phyloP scores from a whole-genome alignment of 2,329 filamentous ascomycete genomes.

The Colletotrichum coccodes region DNA sequence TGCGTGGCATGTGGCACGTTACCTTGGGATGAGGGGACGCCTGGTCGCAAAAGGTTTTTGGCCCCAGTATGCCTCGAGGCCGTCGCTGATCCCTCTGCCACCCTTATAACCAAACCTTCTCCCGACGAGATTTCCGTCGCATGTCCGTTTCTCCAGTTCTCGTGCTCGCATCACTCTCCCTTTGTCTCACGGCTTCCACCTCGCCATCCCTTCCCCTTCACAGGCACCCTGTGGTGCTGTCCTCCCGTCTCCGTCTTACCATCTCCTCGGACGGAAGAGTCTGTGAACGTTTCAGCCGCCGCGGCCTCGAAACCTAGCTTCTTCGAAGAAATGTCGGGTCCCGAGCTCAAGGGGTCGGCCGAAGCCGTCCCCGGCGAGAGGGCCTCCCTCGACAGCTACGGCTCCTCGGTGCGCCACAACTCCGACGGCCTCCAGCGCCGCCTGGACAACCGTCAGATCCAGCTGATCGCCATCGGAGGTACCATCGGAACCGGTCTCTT shows the following conservation, averaged over 20 bases:
- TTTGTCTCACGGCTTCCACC: constrained; percentile 1
- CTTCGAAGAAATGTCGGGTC: constrained; percentile 5
- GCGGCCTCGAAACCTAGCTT: neutral
- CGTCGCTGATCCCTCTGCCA: neutral
- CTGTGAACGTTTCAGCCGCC: neutral
- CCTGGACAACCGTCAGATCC: constrained; percentile 45
- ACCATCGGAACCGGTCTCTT: constrained; percentile 60
- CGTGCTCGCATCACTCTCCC: neutral
- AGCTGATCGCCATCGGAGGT: constrained; percentile 59
- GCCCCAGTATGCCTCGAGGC: too few species aligned
- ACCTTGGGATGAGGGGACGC: neutral
- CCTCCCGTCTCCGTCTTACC: neutral
- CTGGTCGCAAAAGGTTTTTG: constrained; percentile 3
- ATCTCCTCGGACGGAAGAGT: constrained; percentile 8
- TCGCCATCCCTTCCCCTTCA: constrained; percentile 3
- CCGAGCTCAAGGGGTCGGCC: constrained; percentile 25
- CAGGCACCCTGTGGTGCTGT: constrained; percentile 19
- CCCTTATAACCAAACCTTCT: constrained; percentile 24
- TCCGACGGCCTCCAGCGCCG: constrained; percentile 48
- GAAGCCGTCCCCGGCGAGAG: constrained; percentile 11
- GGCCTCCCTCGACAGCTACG: constrained; percentile 29
- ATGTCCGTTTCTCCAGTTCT: neutral
- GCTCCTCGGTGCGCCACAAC: constrained; percentile 31
- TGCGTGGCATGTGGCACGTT: constrained; percentile 14
- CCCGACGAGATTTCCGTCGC: constrained; percentile 2